phyloP scores from a whole-genome alignment of 768 basidiomycete species.

The Psilocybe sp. region DNA sequence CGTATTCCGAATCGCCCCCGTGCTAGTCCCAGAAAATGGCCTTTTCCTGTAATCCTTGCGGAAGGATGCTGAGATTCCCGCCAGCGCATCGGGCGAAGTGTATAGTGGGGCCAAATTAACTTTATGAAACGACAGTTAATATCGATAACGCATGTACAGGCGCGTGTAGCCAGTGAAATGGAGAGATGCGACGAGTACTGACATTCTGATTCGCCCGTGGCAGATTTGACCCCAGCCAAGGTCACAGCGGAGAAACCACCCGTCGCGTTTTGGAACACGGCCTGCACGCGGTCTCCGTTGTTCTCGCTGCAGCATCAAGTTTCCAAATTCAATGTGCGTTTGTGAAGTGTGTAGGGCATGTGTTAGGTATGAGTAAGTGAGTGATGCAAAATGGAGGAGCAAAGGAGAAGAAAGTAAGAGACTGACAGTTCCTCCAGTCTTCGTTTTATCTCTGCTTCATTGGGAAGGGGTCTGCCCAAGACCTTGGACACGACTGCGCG shows the following conservation, averaged over 20 bases:
- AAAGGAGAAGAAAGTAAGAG: background rate
- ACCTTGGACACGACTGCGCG: slow-evolving; percentile 53
- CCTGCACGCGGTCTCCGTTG: slow-evolving; percentile 16
- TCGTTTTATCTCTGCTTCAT: slow-evolving; percentile 38
- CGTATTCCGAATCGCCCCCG: background rate
- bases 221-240: slow-evolving; percentile 13
- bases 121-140: background rate
- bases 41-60: slow-evolving; percentile 19
- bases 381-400: too few species aligned
- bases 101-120: slow-evolving; percentile 13
- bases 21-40: slow-evolving; percentile 13
- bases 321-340: background rate
- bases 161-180: too few species aligned
- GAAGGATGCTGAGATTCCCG: slow-evolving; percentile 19
- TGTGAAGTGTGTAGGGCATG: too few species aligned
- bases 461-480: slow-evolving; percentile 41
- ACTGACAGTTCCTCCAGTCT: slow-evolving; percentile 51
- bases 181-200: too few species aligned
- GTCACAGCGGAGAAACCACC: slow-evolving; percentile 15
- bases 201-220: slow-evolving; percentile 5
- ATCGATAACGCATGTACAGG: background rate
- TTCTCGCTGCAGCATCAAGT: slow-evolving; percentile 21
- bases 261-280: slow-evolving; percentile 12
- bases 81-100: slow-evolving; percentile 19
- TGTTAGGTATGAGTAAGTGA: too few species aligned